Percentiles rank a stretch among this genome's conserved stretches.
Evolutionary conservation across 1,284 basidiomycete species (phyloP).

Genomic region (Trichosporon faecale): DNA sequence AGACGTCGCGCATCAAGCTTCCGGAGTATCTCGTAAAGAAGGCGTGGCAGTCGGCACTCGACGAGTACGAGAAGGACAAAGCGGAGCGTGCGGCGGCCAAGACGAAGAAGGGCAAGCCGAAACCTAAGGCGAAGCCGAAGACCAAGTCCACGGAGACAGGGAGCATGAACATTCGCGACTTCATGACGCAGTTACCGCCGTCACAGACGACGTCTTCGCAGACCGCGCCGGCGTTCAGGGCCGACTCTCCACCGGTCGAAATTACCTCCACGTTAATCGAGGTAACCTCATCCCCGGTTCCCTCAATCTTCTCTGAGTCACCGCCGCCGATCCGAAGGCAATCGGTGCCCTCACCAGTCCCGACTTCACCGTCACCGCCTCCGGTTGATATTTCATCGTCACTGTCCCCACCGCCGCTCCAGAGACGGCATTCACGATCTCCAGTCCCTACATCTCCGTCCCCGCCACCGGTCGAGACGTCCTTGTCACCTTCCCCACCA

Average conservation of each 20-base stretch:
- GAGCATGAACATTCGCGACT: background rate
- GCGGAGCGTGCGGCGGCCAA: background rate
- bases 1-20: constrained; percentile 31
- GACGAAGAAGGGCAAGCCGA: background rate
- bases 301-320: background rate
- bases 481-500: background rate
- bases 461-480: background rate
- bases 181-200: background rate
- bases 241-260: background rate
- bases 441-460: background rate
- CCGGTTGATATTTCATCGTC: background rate
- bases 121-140: background rate
- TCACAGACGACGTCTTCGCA: background rate
- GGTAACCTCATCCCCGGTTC: background rate
- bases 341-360: background rate
- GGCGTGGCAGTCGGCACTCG: constrained; percentile 37
- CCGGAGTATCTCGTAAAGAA: constrained; percentile 36
- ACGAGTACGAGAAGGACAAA: constrained; percentile 32
- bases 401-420: background rate
- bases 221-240: background rate
- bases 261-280: too few species aligned
- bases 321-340: background rate
- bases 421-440: too few species aligned
- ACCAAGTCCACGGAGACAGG: background rate
- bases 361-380: background rate